Conservation (phyloP, 768 basidiomycete species). For the Kwoniella newhampshirensis region DNA sequence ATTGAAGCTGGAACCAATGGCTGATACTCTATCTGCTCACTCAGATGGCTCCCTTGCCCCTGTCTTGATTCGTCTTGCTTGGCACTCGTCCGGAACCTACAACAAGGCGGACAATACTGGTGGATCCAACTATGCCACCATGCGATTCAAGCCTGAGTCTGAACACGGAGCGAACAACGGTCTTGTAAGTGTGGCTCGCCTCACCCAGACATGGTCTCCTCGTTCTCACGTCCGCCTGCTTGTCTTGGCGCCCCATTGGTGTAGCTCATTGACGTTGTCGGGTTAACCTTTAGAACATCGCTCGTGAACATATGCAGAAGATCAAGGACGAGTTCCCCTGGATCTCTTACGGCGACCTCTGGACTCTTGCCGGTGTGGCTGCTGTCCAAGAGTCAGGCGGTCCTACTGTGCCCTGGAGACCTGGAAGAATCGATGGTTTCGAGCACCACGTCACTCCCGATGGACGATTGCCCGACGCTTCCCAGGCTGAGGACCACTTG, state of each 20-base stretch:
- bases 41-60: conserved; percentile 61
- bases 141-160: conserved; percentile 92
- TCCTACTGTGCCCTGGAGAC: conserved; percentile 88
- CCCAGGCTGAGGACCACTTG: conserved; percentile 79
- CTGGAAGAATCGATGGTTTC: conserved; percentile 86
- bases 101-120: conserved; percentile 62
- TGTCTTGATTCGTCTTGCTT: conserved; percentile 82
- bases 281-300: no score
- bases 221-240: not conserved
- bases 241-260: not conserved
- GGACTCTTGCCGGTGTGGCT: conserved; percentile 91
- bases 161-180: conserved; percentile 60
- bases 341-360: conserved; percentile 95
- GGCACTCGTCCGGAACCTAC: conserved; percentile 92
- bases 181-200: conserved; percentile 49
- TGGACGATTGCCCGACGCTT: conserved; percentile 63
- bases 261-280: no score
- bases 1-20: not conserved
- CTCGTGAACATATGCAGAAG: conserved; percentile 78
- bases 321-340: conserved; percentile 84
- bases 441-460: conserved; percentile 59
- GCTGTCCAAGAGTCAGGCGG: conserved; percentile 90
- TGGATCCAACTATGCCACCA: conserved; percentile 85
- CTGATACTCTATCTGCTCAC: conserved; percentile 1
- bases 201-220: no score